Conservation (phyloP, 441 rosid genomes). For the Croton setiger region DNA sequence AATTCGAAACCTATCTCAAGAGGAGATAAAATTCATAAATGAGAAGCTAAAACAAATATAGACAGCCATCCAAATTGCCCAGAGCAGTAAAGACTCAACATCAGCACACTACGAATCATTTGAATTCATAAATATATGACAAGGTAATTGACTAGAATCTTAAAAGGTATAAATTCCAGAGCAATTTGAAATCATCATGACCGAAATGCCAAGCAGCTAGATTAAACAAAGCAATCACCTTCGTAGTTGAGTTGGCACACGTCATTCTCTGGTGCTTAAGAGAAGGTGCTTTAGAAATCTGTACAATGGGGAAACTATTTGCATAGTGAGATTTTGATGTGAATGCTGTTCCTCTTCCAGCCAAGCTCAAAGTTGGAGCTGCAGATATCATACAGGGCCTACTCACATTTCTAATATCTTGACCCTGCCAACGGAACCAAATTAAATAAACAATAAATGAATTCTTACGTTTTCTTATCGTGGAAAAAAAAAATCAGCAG, state of each 20-base stretch:
- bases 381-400: conserved; percentile 24
- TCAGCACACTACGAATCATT: background rate
- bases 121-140: background rate
- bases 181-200: background rate
- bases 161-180: background rate
- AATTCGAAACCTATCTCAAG: background rate
- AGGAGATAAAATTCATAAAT: background rate
- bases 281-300: conserved; percentile 33
- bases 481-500: background rate
- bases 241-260: conserved; percentile 48
- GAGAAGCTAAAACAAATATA: background rate
- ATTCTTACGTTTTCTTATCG: too few relatives aligned
- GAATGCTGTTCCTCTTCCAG: conserved; percentile 33
- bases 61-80: background rate
- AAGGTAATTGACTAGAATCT: background rate
- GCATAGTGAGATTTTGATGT: conserved; percentile 51
- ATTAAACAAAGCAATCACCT: conserved; percentile 29
- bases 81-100: background rate
- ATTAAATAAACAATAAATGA: background rate
- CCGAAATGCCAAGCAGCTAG: background rate
- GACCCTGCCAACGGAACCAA: background rate
- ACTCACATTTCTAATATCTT: conserved; percentile 25
- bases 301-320: conserved; percentile 32
- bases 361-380: conserved; percentile 20
- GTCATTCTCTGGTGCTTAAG: conserved; percentile 37